Conservation (phyloP, 2,329 filamentous ascomycete species). For the Clonostachys solani region DNA sequence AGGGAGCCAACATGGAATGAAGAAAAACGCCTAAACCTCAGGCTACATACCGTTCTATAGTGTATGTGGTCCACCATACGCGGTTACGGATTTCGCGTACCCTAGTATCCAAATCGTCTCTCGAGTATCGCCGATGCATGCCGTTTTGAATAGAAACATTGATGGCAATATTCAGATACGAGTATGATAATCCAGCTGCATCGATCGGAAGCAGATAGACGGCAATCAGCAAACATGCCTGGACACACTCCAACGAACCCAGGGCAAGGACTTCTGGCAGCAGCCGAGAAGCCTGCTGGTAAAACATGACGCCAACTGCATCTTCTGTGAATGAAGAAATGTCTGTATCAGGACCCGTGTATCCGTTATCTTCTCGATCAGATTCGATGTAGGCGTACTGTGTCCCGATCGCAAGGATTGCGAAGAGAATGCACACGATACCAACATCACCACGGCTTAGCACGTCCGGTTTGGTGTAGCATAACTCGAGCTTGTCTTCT, state of each 20-base stretch:
- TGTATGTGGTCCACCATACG: conserved; percentile 54
- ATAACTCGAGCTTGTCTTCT: conserved; percentile 26
- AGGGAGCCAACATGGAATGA: conserved; percentile 3
- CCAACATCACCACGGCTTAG: conserved; percentile 33
- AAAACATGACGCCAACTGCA: conserved; percentile 50
- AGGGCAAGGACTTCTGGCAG: conserved; percentile 52
- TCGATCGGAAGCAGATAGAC: conserved; percentile 51
- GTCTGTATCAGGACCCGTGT: conserved; percentile 7
- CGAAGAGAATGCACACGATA: conserved; percentile 39
- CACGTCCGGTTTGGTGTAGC: conserved; percentile 30
- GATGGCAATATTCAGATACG: conserved; percentile 50
- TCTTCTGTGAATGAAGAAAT: conserved; percentile 36
- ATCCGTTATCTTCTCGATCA: conserved; percentile 5
- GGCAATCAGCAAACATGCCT: conserved; percentile 52
- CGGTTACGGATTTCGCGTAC: conserved; percentile 50
- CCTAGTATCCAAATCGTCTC: conserved; percentile 37
- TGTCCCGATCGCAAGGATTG: conserved; percentile 42
- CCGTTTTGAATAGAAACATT: conserved; percentile 57
- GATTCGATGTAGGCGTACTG: conserved; percentile 45
- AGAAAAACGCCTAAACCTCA: conserved; percentile 21
- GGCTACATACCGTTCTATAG: conserved; percentile 33
- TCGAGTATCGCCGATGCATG: conserved; percentile 48
- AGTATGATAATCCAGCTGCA: conserved; percentile 50
- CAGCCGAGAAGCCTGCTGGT: conserved; percentile 48
- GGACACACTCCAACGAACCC: conserved; percentile 51